Base-by-base conservation (phyloP, 495 filamentous ascomycete species). In the Aspergillus nanangensis region DNA sequence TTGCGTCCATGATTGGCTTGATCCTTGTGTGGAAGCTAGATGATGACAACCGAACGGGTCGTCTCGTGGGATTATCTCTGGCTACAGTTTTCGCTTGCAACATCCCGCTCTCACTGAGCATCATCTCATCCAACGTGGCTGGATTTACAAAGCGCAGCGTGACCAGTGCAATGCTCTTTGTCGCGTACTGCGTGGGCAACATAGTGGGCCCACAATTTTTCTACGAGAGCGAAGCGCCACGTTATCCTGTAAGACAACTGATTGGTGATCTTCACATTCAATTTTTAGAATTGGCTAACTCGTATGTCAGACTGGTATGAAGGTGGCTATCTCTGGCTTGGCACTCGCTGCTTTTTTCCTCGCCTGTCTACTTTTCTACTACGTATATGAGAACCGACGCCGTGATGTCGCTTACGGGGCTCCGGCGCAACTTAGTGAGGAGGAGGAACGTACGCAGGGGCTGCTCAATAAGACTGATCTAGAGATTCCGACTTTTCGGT, bases 111-210 rank as follows among this genome's bases (percentile, higher is more conserved):
- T 58, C 79, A 0, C 59, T 84, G 4, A 73, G 72, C 31, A 52
- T 82, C 17, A 78, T 84, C 36, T 70, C 66, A 2, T 76, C 72
- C 10, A 84, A 86, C 43, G 71, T 84, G 0, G 79, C 78, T 3
- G 81, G 82, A 4, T 83, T 81, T 57, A 84, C 82, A 7, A 86
- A 86, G 58, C 83, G 82, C 43, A 71, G 62, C 9, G 64, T 66
- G 0, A 66, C 73, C 8, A 69, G 60, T 11, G 68, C 65, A 2
- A 22, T 69, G 21, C 52, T 69, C 50, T 68, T 71, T 25, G 52
- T 63, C 13, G 62, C 53, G 8, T 68, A 67, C 29, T 71, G 67
- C 46, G 47, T 61, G 17, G 67, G 67, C 0, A 71, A 69, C 38
- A 68, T 69, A 22, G 60, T 62, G 0, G 66, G 67, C 0, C 67